Percentiles rank a stretch among this genome's conserved stretches.
phyloP scores from a whole-genome alignment of 2,329 filamentous ascomycete genomes.

The Sporothrix inflata region DNA sequence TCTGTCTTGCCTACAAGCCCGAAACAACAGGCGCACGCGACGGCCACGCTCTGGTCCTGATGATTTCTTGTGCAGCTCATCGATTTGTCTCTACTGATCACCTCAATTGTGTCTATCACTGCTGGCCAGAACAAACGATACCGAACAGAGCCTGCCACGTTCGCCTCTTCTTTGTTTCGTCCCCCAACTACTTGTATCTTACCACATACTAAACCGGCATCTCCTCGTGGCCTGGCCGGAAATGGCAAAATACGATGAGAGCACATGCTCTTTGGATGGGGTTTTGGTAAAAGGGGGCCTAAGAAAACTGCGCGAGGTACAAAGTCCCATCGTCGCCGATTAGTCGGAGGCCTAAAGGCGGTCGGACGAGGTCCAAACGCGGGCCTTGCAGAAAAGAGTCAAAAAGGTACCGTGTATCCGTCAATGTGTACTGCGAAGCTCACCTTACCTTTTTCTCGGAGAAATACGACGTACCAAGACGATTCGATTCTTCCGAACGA shows the following conservation, averaged over 20 bases:
- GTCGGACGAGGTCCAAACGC: conserved; percentile 15
- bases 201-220: not conserved
- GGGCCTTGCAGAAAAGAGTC: too few relatives aligned
- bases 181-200: not conserved
- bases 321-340: not conserved
- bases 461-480: not conserved
- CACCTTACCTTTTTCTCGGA: not conserved
- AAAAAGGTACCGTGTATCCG: not conserved
- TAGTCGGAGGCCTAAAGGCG: not conserved
- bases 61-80: not conserved
- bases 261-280: not conserved
- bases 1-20: not conserved
- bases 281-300: not conserved
- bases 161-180: not conserved
- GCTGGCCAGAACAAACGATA: not conserved
- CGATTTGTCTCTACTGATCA: not conserved
- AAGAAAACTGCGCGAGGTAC: not conserved
- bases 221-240: not conserved
- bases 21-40: not conserved
- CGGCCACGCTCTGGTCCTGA: not conserved
- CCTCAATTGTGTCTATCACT: not conserved
- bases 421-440: too few relatives aligned
- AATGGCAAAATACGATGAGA: not conserved
- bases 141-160: not conserved
- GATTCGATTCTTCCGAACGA: not conserved